Conservation (phyloP, 2,329 filamentous ascomycete genomes). For the Hypoxylon sp. region DNA sequence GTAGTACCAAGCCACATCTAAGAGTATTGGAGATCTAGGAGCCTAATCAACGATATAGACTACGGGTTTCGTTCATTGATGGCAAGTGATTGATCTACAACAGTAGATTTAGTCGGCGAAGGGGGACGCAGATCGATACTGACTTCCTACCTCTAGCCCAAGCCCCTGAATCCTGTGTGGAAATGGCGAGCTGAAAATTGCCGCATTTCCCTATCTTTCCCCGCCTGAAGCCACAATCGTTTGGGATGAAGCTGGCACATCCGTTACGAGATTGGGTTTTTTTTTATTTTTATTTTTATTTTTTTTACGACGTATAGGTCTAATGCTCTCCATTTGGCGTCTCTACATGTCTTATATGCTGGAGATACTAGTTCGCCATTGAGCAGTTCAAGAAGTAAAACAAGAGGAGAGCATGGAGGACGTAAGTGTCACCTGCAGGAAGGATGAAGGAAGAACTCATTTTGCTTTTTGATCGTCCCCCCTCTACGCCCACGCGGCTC, state of each 20-base stretch:
- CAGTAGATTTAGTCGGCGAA: neutral
- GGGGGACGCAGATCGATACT: neutral
- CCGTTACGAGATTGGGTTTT: neutral
- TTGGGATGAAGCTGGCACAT: neutral
- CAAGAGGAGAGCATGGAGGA: neutral
- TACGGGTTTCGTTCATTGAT: neutral
- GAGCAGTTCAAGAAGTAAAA: neutral
- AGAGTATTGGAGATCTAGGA: neutral
- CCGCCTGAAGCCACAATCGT: neutral
- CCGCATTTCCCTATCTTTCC: neutral
- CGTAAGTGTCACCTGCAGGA: neutral
- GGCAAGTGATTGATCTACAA: neutral
- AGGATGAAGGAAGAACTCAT: neutral
- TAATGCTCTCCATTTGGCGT: neutral
- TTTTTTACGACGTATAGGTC: neutral
- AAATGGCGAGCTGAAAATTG: neutral
- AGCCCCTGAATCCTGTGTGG: neutral
- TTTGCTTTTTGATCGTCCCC: neutral
- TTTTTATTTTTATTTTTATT: no score
- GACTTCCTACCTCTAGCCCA: neutral
- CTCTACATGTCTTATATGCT: neutral
- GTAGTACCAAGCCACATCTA: neutral
- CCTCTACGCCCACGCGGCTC: neutral
- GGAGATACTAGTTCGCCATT: neutral
- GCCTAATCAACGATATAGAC: neutral